A percentile compares a stretch with the other conserved stretches of the same genome.
Evolutionary conservation across 495 filamentous ascomycete genomes (phyloP).

Genomic region (Penicillium dipodomyicola): DNA sequence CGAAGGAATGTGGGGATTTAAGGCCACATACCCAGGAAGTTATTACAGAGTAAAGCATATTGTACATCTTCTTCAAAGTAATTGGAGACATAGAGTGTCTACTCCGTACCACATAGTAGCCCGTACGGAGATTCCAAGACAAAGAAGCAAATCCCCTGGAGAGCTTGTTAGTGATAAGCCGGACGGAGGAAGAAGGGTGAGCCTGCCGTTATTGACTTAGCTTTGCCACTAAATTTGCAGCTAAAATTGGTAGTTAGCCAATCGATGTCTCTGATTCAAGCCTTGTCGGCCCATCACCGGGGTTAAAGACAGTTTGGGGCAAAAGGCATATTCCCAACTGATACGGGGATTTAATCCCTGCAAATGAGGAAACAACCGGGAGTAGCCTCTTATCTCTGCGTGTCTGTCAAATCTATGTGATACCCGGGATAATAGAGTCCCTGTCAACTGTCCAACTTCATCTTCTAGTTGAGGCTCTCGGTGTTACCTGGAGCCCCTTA

Average conservation of each 20-base stretch:
- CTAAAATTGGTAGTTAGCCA: conserved; percentile 3
- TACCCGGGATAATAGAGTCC: background rate
- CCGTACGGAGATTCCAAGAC: background rate
- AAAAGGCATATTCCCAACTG: background rate
- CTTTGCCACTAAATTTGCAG: background rate
- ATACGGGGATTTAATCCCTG: background rate
- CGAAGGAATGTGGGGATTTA: no score
- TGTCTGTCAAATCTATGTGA: background rate
- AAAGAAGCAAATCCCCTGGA: conserved; percentile 8
- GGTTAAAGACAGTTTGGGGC: background rate
- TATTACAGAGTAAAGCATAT: background rate
- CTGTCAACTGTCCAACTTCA: no score
- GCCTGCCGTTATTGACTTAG: conserved; percentile 14
- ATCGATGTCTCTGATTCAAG: background rate
- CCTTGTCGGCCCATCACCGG: conserved; percentile 8
- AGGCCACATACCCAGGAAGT: background rate
- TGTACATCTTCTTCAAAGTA: no score
- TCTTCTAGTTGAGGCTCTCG: no score
- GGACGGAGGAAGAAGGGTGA: background rate
- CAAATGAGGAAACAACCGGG: no score
- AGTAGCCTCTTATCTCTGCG: conserved; percentile 4
- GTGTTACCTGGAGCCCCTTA: background rate
- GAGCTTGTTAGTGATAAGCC: conserved; percentile 31
- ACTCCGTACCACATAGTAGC: background rate
- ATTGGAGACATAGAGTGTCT: no score